Evolutionary conservation across 2,329 filamentous ascomycete species (phyloP), one percentile per base, ranked within the genome.

Genomic region (Alternaria brassicae): DNA sequence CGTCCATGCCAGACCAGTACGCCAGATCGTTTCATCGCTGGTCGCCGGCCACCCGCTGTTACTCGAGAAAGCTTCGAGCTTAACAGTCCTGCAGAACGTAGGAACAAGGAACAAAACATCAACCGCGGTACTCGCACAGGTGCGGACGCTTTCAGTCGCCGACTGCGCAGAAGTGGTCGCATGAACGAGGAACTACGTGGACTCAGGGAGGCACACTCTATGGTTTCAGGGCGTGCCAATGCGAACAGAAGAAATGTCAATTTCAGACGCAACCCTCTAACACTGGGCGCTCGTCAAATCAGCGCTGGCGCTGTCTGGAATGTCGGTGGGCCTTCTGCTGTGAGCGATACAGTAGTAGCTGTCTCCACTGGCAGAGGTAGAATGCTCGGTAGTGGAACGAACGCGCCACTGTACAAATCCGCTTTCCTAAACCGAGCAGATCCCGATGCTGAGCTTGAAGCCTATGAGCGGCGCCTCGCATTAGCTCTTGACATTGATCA

Each of bases 401-500:
- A 88, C 72, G 91, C 91, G 37, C 90, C 89, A 5, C 80, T 85
- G 67, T 85, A 86, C 72, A 82, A 79, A 30, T 87, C 85, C 44
- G 81, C 80, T 52, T 90, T 88, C 69, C 73, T 86, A 32, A 79
- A 82, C 37, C 79, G 78, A 52, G 72, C 75, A 21, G 81, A 82
- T 34, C 77, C 81, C 1, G 83, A 86, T 36, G 86, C 91, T 36
- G 87, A 92, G 39, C 79, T 84, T 12, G 86, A 89, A 56, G 87
- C 86, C 52, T 91, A 96, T 72, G 87, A 91, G 69, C 85, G 86
- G 39, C 87, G 92, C 27, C 79, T 99, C 55, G 93, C 93, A 8
- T 81, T 89, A 15, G 95, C 95, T 3, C 82, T 98, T 51, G 86
- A 91, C n/a, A 84, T 98, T 60, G 88, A 96, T 72, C 88, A 87